Evolutionary conservation across 2,329 filamentous ascomycete species (phyloP).

Genomic region (Arthrinium puccinioides): DNA sequence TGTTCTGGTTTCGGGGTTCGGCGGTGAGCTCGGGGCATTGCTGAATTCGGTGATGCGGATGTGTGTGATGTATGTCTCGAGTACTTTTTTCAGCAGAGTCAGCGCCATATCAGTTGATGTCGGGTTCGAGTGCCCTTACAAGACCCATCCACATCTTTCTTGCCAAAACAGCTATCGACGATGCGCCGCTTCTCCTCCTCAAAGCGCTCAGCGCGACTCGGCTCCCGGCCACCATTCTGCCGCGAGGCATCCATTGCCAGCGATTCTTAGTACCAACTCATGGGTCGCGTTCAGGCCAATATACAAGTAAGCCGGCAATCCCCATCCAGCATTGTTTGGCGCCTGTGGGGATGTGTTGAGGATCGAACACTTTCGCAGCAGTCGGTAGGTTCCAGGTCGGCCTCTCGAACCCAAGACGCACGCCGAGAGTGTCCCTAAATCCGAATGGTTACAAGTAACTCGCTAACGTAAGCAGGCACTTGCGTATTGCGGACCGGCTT

Average conservation of each 20-base stretch:
- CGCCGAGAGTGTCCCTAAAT: too few species aligned
- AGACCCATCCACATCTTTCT: conserved; percentile 79
- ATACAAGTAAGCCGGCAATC: too few species aligned
- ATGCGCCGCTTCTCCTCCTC: conserved; percentile 96
- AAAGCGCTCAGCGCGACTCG: conserved; percentile 68
- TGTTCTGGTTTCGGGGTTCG: conserved; percentile 67
- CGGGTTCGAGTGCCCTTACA: conserved; percentile 46
- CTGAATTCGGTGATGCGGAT: conserved; percentile 86
- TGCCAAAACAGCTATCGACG: conserved; percentile 88
- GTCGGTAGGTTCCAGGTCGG: too few species aligned
- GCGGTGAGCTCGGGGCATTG: conserved; percentile 72
- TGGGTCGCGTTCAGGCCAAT: too few species aligned
- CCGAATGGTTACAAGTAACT: too few species aligned
- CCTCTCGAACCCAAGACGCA: too few species aligned
- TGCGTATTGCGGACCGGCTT: too few species aligned
- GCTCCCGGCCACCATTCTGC: conserved; percentile 20
- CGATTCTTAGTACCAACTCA: conserved; percentile 2
- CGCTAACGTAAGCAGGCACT: too few species aligned
- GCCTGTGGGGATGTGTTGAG: too few species aligned
- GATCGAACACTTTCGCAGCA: too few species aligned
- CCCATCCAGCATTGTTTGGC: too few species aligned
- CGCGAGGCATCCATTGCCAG: conserved; percentile 6
- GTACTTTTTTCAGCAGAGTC: conserved; percentile 38
- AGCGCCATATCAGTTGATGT: neutral
- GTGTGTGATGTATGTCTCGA: conserved; percentile 97